These are phyloP conservation scores for Rhodamnia argentea DNA, from an alignment of 345 rosid species.

Conservation along the genomic window DNA sequence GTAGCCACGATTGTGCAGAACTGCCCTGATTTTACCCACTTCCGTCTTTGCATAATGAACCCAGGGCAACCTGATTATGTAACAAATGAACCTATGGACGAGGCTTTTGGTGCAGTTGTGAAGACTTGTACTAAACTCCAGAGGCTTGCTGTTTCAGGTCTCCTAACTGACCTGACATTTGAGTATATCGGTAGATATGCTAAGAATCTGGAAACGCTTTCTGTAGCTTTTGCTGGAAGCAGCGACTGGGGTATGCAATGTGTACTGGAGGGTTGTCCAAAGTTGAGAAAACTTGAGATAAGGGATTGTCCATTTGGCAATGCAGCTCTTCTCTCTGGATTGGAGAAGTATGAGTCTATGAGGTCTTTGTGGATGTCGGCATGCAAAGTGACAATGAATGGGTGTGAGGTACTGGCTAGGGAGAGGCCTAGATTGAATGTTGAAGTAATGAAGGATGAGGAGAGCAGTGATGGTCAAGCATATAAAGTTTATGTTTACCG, in stretches of 20 bases:
- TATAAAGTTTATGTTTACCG: conserved; percentile 59
- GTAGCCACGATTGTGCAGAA: conserved; percentile 49
- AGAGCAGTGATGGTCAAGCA: conserved; percentile 37
- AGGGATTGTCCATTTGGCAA: conserved; percentile 74
- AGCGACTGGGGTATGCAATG: conserved; percentile 67
- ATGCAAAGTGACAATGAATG: conserved; percentile 57
- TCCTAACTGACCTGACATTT: conserved; percentile 48
- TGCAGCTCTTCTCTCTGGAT: conserved; percentile 48
- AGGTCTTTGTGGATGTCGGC: conserved; percentile 78
- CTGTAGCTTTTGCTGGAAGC: conserved; percentile 68
- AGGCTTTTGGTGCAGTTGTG: conserved; percentile 69
- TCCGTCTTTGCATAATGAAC: conserved; percentile 68
- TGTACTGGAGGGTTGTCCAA: conserved; percentile 49
- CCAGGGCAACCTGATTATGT: conserved; percentile 53
- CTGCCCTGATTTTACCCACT: conserved; percentile 65
- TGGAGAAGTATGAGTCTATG: conserved; percentile 68
- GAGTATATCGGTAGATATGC: conserved; percentile 57
- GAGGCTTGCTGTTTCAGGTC: conserved; percentile 63
- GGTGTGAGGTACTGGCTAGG: conserved; percentile 40
- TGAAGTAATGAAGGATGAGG: conserved; percentile 63
- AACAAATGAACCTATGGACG: conserved; percentile 59
- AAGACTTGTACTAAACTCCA: conserved; percentile 52
- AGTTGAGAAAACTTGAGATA: conserved; percentile 58
- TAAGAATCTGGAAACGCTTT: conserved; percentile 61
- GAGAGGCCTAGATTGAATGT: conserved; percentile 65